Base-by-base conservation (phyloP, 345 rosid species). In the Moringa oleifera region DNA sequence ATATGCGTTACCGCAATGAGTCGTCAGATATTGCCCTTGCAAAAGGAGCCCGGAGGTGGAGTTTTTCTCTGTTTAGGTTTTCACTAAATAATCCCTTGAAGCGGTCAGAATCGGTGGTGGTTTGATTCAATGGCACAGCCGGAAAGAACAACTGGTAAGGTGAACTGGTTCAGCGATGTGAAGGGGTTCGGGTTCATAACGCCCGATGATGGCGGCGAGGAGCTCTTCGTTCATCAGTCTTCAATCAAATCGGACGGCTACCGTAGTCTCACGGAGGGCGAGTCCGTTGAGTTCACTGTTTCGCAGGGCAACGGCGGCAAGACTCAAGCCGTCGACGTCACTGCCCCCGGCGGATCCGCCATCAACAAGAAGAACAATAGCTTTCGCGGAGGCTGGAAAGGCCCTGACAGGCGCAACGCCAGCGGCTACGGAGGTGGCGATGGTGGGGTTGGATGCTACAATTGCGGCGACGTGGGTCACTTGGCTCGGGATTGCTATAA, bases 161-260 rank as follows among this genome's bases (percentile, higher is more conserved):
- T 89, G 16, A 71, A 77, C 20, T 77, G 82, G 82, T 89, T 89
- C 73, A 77, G 72, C 65, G 82, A 81, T 64, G 24, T 47, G 28
- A 89, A 85, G 64, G 91, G 96, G 1, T 87, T 71, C 62, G 96
- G 96, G 58, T 89, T 89, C 79, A 87, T 87, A 61, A 73, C 76
- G 59, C 89, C 96, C 20, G 84, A 80, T 25, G 89, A 75, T 18
- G 96, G 85, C 11, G 79, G 82, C 25, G 85, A 81, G 0, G 94
- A 87, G 72, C 80, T 89, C 53, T 87, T 89, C 28, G 94, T 87
- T 61, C 96, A 89, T 51, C 94, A 89, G 36, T 71, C 88, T 22
- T 70, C 84, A 24, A 83, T 89, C 70, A 65, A 65, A 53, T 89
- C 96, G 23, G 86, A 80, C 49, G 94, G 89, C 37, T 84, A 59